Base-by-base conservation (phyloP, 2,329 filamentous ascomycete species). In the Aspergillus novoparasiticus region DNA sequence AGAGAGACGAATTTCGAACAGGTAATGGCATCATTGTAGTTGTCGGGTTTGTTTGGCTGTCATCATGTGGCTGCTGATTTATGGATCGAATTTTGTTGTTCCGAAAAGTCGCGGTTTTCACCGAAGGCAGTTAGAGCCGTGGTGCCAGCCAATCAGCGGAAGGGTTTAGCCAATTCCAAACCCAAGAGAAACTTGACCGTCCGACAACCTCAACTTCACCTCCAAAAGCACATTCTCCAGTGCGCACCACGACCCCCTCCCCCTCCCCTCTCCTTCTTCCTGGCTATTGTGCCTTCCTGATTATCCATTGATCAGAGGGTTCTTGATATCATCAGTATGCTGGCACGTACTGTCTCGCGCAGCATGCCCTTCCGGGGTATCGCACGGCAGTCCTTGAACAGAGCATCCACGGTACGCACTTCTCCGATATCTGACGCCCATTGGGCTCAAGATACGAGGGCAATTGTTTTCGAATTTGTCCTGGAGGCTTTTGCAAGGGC, bases 301-400 rank as follows among this genome's bases (percentile, higher is more conserved):
- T 69, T 69, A 68, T 66, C 69, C 67, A 67, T 74, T 66, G 70
- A 71, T 74, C 71, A 75, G 75, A 77, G 76, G 77, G 75, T 75
- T 55, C 62, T 72, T 69, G 66, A 71, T 71, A 75, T 73, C 64
- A 69, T 72, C 86, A 90, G 82, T 80, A 97, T 98, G 94, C 89
- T 97, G 87, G 91, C 92, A 85, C 91, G 93, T 87, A 93, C 93
- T 83, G 89, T 89, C 84, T 84, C 96, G 87, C 93, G 93, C 86
- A 89, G 91, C 81, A 87, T 91, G 88, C 93, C 93, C 88, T 87
- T 90, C 78, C 86, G 93, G 85, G 90, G 89, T 85, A 86, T 89
- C 82, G 87, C 90, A 76, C 86, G 89, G 84, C 90, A 90, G 85
- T 86, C 87, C 82, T 85, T 89, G 79, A 85, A 88, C 80, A 87